Percentiles rank a stretch among this genome's conserved stretches.
phyloP scores from a whole-genome alignment of 2,329 filamentous ascomycete genomes.

The Penicillium verrucosum region DNA sequence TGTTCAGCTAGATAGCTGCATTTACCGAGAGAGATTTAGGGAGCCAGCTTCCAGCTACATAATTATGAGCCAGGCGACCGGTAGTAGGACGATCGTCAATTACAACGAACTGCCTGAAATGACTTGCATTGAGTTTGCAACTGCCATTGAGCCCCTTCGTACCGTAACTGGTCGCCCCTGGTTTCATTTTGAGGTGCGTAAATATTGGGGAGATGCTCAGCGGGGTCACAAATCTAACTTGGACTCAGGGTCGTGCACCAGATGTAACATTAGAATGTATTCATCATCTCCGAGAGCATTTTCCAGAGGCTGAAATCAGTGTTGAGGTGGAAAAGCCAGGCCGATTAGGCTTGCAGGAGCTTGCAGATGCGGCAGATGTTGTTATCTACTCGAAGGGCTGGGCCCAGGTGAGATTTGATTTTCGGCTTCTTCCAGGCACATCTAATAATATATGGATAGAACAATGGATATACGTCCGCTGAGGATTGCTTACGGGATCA shows the following conservation, averaged over 20 bases:
- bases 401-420: conserved; percentile 56
- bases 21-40: conserved; percentile 55
- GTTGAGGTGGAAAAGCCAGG: conserved; percentile 71
- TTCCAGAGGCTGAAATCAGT: conserved; percentile 55
- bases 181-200: conserved; percentile 67
- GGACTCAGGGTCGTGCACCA: conserved; percentile 59
- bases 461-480: conserved; percentile 45
- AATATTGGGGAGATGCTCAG: background rate
- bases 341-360: conserved; percentile 56
- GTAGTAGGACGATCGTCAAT: conserved; percentile 68
- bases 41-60: conserved; percentile 68
- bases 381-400: conserved; percentile 72
- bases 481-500: conserved; percentile 52
- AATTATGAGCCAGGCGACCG: conserved; percentile 57
- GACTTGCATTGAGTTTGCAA: conserved; percentile 59
- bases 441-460: conserved; percentile 17
- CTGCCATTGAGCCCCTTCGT: conserved; percentile 42
- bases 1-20: conserved; percentile 55
- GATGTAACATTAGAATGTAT: conserved; percentile 61
- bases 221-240: background rate
- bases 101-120: conserved; percentile 67
- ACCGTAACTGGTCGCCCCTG: conserved; percentile 41
- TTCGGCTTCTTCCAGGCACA: too few species aligned
- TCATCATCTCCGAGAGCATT: conserved; percentile 49
- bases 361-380: conserved; percentile 63